Conservation (phyloP, 208 protist species). For the Perkinsela sp. region DNA sequence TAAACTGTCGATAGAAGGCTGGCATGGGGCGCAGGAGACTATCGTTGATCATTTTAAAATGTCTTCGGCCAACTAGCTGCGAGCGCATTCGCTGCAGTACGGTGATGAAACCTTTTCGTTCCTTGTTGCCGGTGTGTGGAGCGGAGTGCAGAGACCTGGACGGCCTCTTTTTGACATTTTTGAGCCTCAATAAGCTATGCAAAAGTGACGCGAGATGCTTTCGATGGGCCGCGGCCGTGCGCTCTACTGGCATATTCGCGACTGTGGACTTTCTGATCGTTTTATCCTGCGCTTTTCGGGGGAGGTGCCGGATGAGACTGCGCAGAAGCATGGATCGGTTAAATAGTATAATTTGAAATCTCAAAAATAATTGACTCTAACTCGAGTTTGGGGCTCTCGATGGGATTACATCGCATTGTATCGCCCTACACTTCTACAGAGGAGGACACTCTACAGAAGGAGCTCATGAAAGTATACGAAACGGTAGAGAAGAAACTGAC, state of each 20-base stretch:
- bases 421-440: no score
- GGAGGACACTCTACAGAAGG: no score
- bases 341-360: no score
- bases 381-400: no score
- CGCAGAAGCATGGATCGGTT: no score
- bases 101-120: not conserved
- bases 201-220: not conserved
- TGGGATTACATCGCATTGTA: no score
- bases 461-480: no score
- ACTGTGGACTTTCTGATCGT: no score
- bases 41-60: not conserved
- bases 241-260: no score
- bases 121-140: not conserved
- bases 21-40: not conserved
- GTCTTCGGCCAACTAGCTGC: not conserved
- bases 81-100: not conserved
- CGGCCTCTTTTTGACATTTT: not conserved
- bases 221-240: not conserved
- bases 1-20: not conserved
- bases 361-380: no score
- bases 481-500: conserved; percentile 1
- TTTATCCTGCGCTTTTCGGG: no score
- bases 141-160: not conserved
- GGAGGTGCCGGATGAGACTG: no score
- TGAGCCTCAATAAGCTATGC: not conserved